Conservation (phyloP, 805 yeast species). For the Ogataea allantospora region DNA sequence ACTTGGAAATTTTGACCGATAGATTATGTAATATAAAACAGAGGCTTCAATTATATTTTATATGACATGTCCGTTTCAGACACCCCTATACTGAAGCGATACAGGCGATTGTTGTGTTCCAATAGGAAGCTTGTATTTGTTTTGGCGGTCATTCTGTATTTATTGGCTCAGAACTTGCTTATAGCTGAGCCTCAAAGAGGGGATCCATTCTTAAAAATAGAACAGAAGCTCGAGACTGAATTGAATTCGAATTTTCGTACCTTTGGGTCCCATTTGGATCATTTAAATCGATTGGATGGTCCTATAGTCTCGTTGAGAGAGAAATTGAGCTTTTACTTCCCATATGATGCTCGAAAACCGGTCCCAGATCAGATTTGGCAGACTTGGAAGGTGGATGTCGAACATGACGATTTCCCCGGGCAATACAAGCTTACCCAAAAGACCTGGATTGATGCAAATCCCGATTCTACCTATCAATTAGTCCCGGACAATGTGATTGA, state of each 20-base stretch:
- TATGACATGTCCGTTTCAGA: conserved; percentile 1
- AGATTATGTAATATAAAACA: conserved; percentile 6
- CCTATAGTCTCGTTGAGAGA: conserved; percentile 39
- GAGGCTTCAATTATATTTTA: background rate
- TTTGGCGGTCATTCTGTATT: conserved; percentile 8
- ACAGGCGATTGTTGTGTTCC: conserved; percentile 1
- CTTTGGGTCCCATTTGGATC: conserved; percentile 12
- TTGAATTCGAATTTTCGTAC: conserved; percentile 18
- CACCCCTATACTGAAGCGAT: conserved; percentile 1
- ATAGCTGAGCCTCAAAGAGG: too few relatives aligned
- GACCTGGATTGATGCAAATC: conserved; percentile 65
- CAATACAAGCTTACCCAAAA: conserved; percentile 48
- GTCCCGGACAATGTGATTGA: conserved; percentile 64
- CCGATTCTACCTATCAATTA: conserved; percentile 66
- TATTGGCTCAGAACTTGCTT: conserved; percentile 7
- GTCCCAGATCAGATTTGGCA: conserved; percentile 90
- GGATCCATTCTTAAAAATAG: background rate
- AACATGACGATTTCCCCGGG: conserved; percentile 56
- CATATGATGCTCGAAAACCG: conserved; percentile 62
- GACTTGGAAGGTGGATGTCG: conserved; percentile 77
- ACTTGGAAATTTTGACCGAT: conserved; percentile 27
- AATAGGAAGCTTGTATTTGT: conserved; percentile 11
- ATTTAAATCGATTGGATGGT: conserved; percentile 18
- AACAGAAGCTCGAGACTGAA: conserved; percentile 10
- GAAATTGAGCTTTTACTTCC: conserved; percentile 68